These are phyloP conservation scores for Oidiodendron maius DNA, from an alignment of 495 filamentous ascomycete species.

Conservation along the genomic window DNA sequence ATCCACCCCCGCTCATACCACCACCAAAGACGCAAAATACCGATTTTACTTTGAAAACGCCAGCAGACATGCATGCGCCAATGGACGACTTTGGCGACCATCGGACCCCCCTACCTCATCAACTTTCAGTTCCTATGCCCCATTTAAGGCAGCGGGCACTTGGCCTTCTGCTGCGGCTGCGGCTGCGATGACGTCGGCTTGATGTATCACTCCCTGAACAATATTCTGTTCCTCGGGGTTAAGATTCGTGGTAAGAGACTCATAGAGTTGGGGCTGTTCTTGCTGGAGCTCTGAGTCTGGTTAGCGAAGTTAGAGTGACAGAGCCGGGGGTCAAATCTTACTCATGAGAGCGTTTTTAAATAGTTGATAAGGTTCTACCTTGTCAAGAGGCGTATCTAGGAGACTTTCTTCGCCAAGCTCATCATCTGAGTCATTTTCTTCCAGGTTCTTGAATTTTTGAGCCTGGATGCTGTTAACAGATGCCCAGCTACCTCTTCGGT, in stretches of 20 bases:
- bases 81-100: background rate
- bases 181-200: conserved; percentile 51
- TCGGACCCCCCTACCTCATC: background rate
- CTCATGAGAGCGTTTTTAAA: conserved; percentile 78
- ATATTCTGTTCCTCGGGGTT: conserved; percentile 74
- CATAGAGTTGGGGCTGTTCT: conserved; percentile 85
- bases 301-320: background rate
- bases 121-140: conserved; percentile 9
- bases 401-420: conserved; percentile 90
- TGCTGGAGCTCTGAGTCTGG: conserved; percentile 66
- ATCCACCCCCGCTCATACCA: background rate
- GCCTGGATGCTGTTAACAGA: conserved; percentile 49
- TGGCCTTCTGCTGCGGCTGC: conserved; percentile 10
- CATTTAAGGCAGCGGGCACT: conserved; percentile 9
- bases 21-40: background rate
- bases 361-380: conserved; percentile 85
- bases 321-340: conserved; percentile 44
- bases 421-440: conserved; percentile 65
- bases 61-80: background rate
- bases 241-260: conserved; percentile 70
- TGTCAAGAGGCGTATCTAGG: conserved; percentile 89
- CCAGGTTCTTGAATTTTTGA: conserved; percentile 67
- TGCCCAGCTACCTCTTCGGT: background rate
- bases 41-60: background rate
- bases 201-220: conserved; percentile 72